These are phyloP conservation scores for Boletus semigastroideus DNA, from an alignment of 1,284 basidiomycete genomes.

Conservation along the genomic window DNA sequence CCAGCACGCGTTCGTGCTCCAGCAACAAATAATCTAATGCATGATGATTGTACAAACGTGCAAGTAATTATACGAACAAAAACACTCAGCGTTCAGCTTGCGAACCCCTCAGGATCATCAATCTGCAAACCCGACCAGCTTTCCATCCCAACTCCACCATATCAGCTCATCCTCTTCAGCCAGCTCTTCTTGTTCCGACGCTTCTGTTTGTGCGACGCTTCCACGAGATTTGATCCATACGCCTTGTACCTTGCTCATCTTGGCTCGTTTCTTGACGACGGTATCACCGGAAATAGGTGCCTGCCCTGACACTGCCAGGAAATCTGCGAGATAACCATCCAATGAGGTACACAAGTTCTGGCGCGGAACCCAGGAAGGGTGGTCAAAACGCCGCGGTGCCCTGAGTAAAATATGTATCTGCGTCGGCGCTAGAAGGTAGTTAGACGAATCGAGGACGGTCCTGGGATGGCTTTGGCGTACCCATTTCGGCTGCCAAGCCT, in stretches of 20 bases:
- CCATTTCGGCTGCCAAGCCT: constrained; percentile 60
- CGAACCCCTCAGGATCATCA: too few relatives aligned
- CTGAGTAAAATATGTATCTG: constrained; percentile 69
- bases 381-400: constrained; percentile 66
- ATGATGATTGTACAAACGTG: too few relatives aligned
- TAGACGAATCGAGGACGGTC: neutral
- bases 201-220: neutral
- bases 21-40: too few relatives aligned
- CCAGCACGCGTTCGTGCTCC: too few relatives aligned
- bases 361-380: constrained; percentile 73
- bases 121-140: constrained; percentile 65
- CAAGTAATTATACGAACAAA: too few relatives aligned
- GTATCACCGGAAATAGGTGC: neutral
- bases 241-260: constrained; percentile 51
- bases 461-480: constrained; percentile 36
- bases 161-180: constrained; percentile 69
- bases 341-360: constrained; percentile 53
- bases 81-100: too few relatives aligned
- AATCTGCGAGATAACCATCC: constrained; percentile 40
- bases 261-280: constrained; percentile 23
- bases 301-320: constrained; percentile 34
- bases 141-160: constrained; percentile 81
- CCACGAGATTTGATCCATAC: constrained; percentile 50
- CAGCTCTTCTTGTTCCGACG: constrained; percentile 5
- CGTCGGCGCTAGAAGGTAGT: constrained; percentile 52